phyloP scores from a whole-genome alignment of 257 asterid genomes.

The Jacaranda copaia region DNA sequence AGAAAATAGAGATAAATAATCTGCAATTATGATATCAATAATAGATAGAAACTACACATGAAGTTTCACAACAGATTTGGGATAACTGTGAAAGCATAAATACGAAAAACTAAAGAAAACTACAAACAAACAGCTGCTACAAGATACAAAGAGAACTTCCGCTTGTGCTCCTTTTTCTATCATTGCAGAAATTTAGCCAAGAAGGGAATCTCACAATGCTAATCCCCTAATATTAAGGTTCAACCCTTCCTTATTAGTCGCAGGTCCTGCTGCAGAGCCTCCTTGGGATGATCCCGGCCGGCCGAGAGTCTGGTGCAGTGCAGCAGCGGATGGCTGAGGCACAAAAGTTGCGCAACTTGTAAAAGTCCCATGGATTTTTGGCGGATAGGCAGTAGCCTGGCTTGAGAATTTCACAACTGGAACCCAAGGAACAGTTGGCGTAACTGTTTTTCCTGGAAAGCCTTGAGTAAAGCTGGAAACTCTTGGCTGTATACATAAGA shows the following conservation, averaged over 20 bases:
- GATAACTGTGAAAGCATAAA: background rate
- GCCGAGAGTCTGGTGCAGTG: background rate
- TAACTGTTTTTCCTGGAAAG: background rate
- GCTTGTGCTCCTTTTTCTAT: background rate
- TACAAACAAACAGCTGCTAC: background rate
- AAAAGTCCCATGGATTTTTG: conserved; percentile 1
- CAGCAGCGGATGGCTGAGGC: conserved; percentile 8
- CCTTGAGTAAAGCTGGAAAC: conserved; percentile 20
- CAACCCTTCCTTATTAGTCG: conserved; percentile 29
- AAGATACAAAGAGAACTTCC: background rate
- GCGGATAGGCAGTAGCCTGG: background rate
- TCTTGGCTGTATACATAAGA: conserved; percentile 26
- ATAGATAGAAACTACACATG: background rate
- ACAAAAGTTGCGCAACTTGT: background rate
- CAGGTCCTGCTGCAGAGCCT: background rate
- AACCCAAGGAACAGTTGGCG: conserved; percentile 34
- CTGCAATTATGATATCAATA: background rate
- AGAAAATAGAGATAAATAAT: background rate
- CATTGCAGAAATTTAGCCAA: background rate
- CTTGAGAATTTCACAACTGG: conserved; percentile 17
- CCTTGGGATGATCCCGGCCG: conserved; percentile 15
- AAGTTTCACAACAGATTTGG: background rate
- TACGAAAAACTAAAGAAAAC: no score
- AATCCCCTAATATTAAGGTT: conserved; percentile 31
- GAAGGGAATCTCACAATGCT: background rate